Conservation (phyloP, 768 basidiomycete genomes). For the Mycena venus region DNA sequence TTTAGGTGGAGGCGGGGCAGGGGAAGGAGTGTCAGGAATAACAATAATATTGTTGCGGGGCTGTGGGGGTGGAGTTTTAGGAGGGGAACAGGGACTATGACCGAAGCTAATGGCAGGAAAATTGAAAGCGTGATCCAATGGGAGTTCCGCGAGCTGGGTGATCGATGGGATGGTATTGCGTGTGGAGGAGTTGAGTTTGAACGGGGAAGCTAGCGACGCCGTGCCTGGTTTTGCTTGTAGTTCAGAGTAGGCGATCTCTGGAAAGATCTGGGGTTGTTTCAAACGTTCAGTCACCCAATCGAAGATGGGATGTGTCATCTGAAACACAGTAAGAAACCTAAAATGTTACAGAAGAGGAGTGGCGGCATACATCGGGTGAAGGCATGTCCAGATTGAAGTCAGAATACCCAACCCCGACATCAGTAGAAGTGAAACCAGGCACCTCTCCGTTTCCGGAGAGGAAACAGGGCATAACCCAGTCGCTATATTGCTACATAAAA, state of each 20-base stretch:
- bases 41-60: neutral
- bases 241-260: neutral
- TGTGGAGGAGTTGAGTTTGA: neutral
- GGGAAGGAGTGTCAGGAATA: neutral
- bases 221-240: no score
- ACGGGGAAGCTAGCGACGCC: neutral
- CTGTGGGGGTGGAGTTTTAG: no score
- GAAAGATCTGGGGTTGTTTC: neutral
- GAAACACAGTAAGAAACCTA: no score
- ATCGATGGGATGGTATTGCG: neutral
- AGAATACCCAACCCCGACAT: neutral
- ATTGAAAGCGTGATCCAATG: neutral
- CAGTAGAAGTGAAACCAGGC: neutral
- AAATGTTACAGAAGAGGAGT: neutral
- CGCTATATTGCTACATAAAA: neutral
- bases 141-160: neutral
- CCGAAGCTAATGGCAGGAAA: neutral
- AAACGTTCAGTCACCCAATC: neutral
- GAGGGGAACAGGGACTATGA: no score
- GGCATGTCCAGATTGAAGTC: conserved; percentile 8
- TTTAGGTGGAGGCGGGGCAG: neutral
- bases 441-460: neutral
- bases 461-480: neutral
- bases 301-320: neutral
- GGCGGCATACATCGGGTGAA: neutral